These are phyloP conservation scores for Blastobotrys apis DNA, from an alignment of 1,139 yeast species.

Conservation along the genomic window DNA sequence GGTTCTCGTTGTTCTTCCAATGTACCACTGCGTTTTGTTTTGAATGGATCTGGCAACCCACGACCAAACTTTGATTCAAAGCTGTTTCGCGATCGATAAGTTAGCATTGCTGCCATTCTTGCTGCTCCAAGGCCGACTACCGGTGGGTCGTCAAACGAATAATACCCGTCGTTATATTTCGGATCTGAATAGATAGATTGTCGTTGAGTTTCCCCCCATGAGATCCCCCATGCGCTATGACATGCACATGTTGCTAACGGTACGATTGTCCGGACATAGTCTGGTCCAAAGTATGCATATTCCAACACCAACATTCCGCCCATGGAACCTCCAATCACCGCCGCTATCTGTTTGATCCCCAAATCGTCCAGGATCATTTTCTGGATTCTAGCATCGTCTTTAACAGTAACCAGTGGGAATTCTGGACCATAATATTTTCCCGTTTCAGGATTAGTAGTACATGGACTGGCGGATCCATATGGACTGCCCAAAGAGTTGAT, in stretches of 20 bases:
- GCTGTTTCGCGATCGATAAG: conserved; percentile 87
- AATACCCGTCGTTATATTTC: conserved; percentile 83
- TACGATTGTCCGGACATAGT: conserved; percentile 65
- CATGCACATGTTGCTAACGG: conserved; percentile 93
- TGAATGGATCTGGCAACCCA: conserved; percentile 52
- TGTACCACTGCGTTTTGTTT: conserved; percentile 34
- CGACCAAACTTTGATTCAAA: conserved; percentile 90
- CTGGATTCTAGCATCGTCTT: conserved; percentile 86
- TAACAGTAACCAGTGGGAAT: conserved; percentile 85
- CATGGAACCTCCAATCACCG: conserved; percentile 96
- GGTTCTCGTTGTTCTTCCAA: conserved; percentile 34
- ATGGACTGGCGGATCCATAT: conserved; percentile 92
- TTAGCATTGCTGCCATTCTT: conserved; percentile 90
- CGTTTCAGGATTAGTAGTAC: conserved; percentile 67
- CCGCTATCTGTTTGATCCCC: conserved; percentile 71
- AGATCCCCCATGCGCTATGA: conserved; percentile 97
- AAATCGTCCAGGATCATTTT: conserved; percentile 64
- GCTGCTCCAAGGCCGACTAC: conserved; percentile 89
- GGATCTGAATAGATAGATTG: conserved; percentile 96
- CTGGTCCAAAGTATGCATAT: conserved; percentile 68
- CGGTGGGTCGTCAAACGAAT: conserved; percentile 72
- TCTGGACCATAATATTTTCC: conserved; percentile 85
- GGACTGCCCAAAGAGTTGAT: conserved; percentile 92
- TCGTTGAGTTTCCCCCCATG: conserved; percentile 98
- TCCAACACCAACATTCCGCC: conserved; percentile 98